These are phyloP conservation scores for Blastobotrys peoriensis DNA, from an alignment of 805 yeast species.

Conservation along the genomic window DNA sequence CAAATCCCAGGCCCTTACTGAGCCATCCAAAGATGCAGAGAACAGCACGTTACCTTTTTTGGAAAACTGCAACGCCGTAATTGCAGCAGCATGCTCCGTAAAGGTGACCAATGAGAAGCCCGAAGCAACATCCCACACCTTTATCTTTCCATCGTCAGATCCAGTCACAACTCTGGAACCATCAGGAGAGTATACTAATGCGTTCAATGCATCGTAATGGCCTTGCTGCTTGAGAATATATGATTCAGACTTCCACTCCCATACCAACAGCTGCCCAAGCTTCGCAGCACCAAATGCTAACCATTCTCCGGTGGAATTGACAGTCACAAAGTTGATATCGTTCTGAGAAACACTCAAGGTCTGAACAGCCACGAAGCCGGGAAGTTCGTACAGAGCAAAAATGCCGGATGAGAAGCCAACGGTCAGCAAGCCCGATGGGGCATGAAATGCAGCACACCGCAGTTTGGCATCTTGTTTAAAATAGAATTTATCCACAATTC, in stretches of 20 bases:
- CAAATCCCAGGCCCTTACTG: conserved; percentile 96
- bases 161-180: conserved; percentile 91
- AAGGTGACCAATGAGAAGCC: conserved; percentile 93
- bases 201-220: conserved; percentile 85
- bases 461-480: conserved; percentile 68
- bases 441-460: conserved; percentile 78
- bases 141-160: conserved; percentile 93
- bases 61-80: conserved; percentile 82
- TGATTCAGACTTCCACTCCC: conserved; percentile 98
- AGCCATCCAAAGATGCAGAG: conserved; percentile 90
- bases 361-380: conserved; percentile 72
- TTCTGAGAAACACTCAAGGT: conserved; percentile 89
- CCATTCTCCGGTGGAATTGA: conserved; percentile 92
- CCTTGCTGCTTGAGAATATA: conserved; percentile 95
- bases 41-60: conserved; percentile 86
- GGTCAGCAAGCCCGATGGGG: conserved; percentile 61
- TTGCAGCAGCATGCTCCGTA: conserved; percentile 83
- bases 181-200: conserved; percentile 86
- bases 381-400: conserved; percentile 84
- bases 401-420: conserved; percentile 90
- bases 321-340: conserved; percentile 72
- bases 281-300: conserved; percentile 87
- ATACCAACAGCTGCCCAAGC: conserved; percentile 88
- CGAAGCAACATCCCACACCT: conserved; percentile 89
- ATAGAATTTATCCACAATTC: conserved; percentile 70